phyloP scores from a whole-genome alignment of 2,329 filamentous ascomycete genomes.

The Colletotrichum sp. region DNA sequence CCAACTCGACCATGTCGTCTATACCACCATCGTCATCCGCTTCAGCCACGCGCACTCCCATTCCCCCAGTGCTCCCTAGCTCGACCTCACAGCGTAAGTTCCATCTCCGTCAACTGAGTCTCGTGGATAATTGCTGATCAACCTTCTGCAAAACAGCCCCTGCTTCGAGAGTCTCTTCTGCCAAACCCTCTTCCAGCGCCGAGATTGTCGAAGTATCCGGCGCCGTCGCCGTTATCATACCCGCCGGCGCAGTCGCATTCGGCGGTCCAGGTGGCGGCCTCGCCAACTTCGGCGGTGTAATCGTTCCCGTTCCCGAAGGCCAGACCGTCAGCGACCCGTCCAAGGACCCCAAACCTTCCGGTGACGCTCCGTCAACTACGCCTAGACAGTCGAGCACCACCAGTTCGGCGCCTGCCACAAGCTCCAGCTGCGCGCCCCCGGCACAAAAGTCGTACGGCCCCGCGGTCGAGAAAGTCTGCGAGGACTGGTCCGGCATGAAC shows the following conservation, averaged over 20 bases:
- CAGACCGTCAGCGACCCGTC: neutral
- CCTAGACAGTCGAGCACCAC: neutral
- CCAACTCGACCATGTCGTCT: neutral
- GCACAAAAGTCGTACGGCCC: neutral
- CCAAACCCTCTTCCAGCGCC: neutral
- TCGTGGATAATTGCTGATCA: neutral
- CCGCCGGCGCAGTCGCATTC: neutral
- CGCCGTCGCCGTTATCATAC: neutral
- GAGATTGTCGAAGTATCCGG: neutral
- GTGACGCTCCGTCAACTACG: neutral
- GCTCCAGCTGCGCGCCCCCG: neutral
- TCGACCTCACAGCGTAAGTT: neutral
- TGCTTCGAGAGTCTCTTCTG: neutral
- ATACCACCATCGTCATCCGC: neutral
- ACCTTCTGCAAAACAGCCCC: neutral
- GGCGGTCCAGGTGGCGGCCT: neutral
- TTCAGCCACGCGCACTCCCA: neutral
- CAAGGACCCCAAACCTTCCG: neutral
- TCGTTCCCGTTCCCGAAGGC: neutral
- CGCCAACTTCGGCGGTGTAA: neutral
- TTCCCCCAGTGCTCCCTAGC: neutral
- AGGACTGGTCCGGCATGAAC: neutral
- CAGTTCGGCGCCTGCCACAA: neutral
- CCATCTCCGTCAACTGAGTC: too few relatives aligned
- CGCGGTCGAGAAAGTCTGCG: neutral